Percentiles rank a stretch among this genome's conserved stretches.
phyloP scores from a whole-genome alignment of 2,329 filamentous ascomycete genomes.

The Cytospora mali region DNA sequence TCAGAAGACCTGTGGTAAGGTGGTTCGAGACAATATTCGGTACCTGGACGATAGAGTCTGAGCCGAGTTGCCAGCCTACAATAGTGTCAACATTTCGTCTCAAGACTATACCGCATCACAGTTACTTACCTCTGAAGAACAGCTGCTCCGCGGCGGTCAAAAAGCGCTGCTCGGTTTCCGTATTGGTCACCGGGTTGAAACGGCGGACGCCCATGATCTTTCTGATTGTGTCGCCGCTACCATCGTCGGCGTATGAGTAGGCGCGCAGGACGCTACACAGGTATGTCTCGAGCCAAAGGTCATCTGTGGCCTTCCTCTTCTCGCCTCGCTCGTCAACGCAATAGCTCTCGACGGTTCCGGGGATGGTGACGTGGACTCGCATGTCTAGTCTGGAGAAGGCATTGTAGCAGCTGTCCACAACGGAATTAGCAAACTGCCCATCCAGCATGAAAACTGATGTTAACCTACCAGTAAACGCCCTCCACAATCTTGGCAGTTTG shows the following conservation, averaged over 20 bases:
- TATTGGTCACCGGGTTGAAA: conserved; percentile 97
- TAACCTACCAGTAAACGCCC: conserved; percentile 85
- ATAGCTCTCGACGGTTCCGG: conserved; percentile 94
- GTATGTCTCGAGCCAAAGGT: conserved; percentile 96
- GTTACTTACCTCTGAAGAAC: conserved; percentile 78
- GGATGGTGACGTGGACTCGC: conserved; percentile 97
- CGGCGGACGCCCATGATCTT: conserved; percentile 96
- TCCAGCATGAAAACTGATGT: conserved; percentile 8
- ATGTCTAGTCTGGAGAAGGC: conserved; percentile 97
- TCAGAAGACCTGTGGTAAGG: conserved; percentile 86
- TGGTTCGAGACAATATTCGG: conserved; percentile 97
- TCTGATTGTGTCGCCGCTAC: conserved; percentile 89
- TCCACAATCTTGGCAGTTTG: conserved; percentile 83
- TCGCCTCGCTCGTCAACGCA: conserved; percentile 97
- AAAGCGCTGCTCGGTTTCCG: conserved; percentile 97
- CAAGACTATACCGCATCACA: too few relatives aligned
- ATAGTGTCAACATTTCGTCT: conserved; percentile 21
- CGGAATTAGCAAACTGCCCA: conserved; percentile 28
- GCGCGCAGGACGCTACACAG: conserved; percentile 91
- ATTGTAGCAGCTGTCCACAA: conserved; percentile 78
- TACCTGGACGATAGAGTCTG: conserved; percentile 95
- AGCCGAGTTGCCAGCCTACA: conserved; percentile 89
- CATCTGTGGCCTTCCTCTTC: conserved; percentile 89
- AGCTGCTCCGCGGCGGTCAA: conserved; percentile 90
- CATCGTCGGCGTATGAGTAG: conserved; percentile 96